Evolutionary conservation across 176 grass and related monocot genomes (phyloP), one percentile per base, ranked within the genome.

Genomic region (Zea luxurians): DNA sequence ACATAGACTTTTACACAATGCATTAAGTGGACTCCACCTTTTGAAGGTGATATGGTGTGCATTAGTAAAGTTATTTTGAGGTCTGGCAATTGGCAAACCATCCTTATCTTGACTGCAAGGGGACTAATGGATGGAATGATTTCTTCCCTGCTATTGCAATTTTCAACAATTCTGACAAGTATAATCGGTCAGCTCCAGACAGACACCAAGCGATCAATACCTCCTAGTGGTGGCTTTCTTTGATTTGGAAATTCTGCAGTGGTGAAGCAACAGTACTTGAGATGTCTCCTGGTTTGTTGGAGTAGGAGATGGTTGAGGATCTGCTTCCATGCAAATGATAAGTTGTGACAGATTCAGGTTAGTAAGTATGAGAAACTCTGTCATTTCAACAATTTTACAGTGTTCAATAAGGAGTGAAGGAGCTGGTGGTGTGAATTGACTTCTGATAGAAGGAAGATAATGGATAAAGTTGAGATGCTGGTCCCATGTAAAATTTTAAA

Each of bases 261-360:
- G 49, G 13, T 53, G 13, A 53, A 48, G 47, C 47, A 48, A 48
- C 11, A 48, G 10, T 48, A 48, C 3, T 48, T 48, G 4, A 48
- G 47, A 48, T 48, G 47, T 48, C 10, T 48, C 47, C 47, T 48
- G 47, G 50, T 15, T 54, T 54, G 15, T 54, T 54, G 50, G 13
- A 17, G 50, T 54, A 54, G 50, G 50, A 54, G 50, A 54, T 17
- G 1, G 49, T 48, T 77, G 78, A 86, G 80, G 60, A 76, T 78
- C 50, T 79, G 18, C 13, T 49, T 49, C 48, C 66, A 54, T 72
- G 69, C 1, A 13, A 79, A 88, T 47, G 7, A 74, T 27, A 85
- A 16, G 77, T 82, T 16, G 47, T 66, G 80, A 73, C 65, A 80
- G 54, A 84, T 61, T 71, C 64, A 80, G 57, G 48, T 76, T 73